Evolutionary conservation across 495 filamentous ascomycete species (phyloP), one percentile per base, ranked within the genome.

Genomic region (Rostrohypoxylon terebratum): DNA sequence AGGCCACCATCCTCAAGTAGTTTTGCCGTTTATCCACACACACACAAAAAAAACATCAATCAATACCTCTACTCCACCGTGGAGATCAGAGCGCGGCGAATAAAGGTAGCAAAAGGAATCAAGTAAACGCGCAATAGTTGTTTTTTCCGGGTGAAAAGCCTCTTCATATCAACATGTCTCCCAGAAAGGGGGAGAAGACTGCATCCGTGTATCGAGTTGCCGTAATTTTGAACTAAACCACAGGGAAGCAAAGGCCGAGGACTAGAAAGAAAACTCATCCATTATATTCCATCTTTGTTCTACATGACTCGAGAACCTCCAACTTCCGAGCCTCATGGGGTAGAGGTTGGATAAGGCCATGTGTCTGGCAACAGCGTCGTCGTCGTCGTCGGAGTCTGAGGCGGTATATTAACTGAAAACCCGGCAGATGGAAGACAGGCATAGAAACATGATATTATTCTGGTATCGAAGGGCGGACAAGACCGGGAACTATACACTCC

Each of bases 131-230:
- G 66, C 64, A 71, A 51, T 58, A 76, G 58, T 59, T 63, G 47
- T 65, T 69, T 73, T 77, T 75, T 73, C 67, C 66, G 63, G 66
- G 70, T 47, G 66, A 71, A 61, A 72, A 66, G 63, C 71, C 64
- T 69, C 73, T 76, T 73, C 69, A 60, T 75, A 75, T 77, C 69
- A 75, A 78, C 74, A 77, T 68, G 63, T 66, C 69, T 61, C 68
- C 66, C 51, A 14, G 18, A 47, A 53, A 14, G 51, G 63, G 63
- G 69, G 42, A 62, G 51, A 65, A 63, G 62, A 70, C 66, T 70
- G 50, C 40, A 60, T 74, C 62, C 71, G 62, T 70, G 50, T 74
- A 69, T 74, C 62, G 53, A 70, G 63, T 58, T 64, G 62, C 63
- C 63, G 59, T 54, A 62, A 67, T 54, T 70, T 69, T 67, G 20